phyloP scores from a whole-genome alignment of 2,329 filamentous ascomycete genomes.

The Dendryphion nanum region DNA sequence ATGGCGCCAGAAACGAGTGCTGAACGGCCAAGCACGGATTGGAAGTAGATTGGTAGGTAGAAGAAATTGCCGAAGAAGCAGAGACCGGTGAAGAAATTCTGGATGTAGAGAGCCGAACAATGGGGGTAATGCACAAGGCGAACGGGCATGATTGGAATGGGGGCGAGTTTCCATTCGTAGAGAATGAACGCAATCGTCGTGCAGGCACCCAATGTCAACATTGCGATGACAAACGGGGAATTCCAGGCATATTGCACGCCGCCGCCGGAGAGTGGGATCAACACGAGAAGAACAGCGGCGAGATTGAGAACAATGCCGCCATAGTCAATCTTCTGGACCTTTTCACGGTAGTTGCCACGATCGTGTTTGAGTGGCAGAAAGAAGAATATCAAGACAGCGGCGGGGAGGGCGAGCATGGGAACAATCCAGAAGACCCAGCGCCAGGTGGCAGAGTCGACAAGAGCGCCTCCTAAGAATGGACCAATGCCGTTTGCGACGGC shows the following conservation, averaged over 20 bases:
- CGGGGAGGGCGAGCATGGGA: constrained; percentile 60
- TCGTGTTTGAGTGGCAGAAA: not conserved
- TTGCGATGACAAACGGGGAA: constrained; percentile 57
- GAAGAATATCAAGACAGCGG: constrained; percentile 56
- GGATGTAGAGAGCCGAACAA: constrained; percentile 46
- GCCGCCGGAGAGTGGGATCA: constrained; percentile 65
- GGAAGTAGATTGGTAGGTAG: constrained; percentile 61
- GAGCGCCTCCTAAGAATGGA: constrained; percentile 65
- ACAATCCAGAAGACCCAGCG: constrained; percentile 73
- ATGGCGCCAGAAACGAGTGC: constrained; percentile 11
- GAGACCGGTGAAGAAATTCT: constrained; percentile 60
- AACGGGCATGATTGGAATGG: constrained; percentile 60
- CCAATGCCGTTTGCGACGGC: constrained; percentile 40
- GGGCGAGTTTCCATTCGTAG: constrained; percentile 56
- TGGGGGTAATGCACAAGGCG: too few relatives aligned
- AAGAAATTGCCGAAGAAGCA: constrained; percentile 60
- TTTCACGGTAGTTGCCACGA: too few relatives aligned
- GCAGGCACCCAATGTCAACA: constrained; percentile 52
- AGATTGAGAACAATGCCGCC: constrained; percentile 32
- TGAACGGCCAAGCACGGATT: constrained; percentile 47
- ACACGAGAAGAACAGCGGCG: constrained; percentile 50
- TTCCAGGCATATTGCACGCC: constrained; percentile 57
- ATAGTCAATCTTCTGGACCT: constrained; percentile 36
- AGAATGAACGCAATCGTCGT: constrained; percentile 51
- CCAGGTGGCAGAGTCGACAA: constrained; percentile 70